Evolutionary conservation across 192 early-diverging fungal species (phyloP), one percentile per base, ranked within the genome.

Genomic region (Coemansia sp.): DNA sequence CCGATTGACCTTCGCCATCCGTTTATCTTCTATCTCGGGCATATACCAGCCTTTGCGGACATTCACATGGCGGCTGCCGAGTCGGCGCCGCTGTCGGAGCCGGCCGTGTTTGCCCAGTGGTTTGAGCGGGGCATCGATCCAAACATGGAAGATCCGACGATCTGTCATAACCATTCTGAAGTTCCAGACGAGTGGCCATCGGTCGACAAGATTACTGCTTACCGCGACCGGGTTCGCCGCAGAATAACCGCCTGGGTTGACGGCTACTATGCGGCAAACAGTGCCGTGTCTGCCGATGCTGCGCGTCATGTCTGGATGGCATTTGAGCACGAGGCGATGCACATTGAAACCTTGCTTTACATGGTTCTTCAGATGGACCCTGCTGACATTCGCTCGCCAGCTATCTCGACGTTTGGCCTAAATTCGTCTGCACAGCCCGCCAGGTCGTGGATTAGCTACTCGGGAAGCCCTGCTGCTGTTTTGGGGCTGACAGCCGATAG

Each of bases 41-140:
- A 95, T 52, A 82, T 95, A 31, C 82, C 87, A 0, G 78, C 79
- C 0, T 89, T 89, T 55, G 60, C 87, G 19, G 87, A 89, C 50
- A 83, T 83, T 10, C 77, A 83, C 12, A 58, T 87, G 28, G 55
- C 75, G 0, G 59, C 56, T 8, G 60, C 62, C 2, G 60, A 81
- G 5, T 52, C 62, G 0, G 68, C 77, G 30, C 54, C 70, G 5
- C 76, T 80, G n/a, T 82, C 86, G 0, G 80, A 84, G 53, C 88
- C 90, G 6, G 45, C 43, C 14, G 39, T 64, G 8, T 95, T 81
- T 74, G 76, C 83, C 8, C 67, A 80, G 23, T 90, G 91, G 63
- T 97, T 97, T 84, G 90, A 97, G 78, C 88, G 94, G 11, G 94
- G 94, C 5, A 94, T 97, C 51, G 92, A 97, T 55, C 92, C 94